Evolutionary conservation across 148 eudicot species (phyloP).

Genomic region (Simmondsia chinensis): DNA sequence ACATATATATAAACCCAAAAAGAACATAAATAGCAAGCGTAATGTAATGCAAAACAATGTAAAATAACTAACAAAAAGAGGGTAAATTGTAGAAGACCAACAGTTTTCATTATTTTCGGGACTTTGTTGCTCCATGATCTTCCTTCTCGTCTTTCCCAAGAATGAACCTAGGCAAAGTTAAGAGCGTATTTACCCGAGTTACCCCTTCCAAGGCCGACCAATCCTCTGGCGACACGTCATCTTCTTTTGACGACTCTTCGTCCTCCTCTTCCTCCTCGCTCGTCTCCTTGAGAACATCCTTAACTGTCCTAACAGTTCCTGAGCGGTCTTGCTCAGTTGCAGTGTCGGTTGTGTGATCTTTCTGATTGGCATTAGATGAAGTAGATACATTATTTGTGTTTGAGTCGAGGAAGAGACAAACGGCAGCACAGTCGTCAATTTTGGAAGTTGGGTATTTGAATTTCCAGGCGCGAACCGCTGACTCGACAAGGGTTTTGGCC

Average conservation of each 20-base stretch:
- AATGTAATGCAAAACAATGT: too few species aligned
- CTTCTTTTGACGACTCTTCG: too few species aligned
- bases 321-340: conserved; percentile 17
- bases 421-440: conserved; percentile 25
- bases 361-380: conserved; percentile 21
- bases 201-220: conserved; percentile 88
- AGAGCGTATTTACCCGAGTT: conserved; percentile 60
- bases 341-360: conserved; percentile 18
- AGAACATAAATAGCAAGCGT: too few species aligned
- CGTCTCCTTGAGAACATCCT: conserved; percentile 10
- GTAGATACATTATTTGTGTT: conserved; percentile 18
- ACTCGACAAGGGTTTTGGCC: conserved; percentile 16
- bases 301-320: conserved; percentile 22
- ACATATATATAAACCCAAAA: too few species aligned
- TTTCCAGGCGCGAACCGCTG: conserved; percentile 20
- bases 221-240: conserved; percentile 26
- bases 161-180: conserved; percentile 55
- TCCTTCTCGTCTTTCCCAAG: too few species aligned
- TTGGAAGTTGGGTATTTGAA: neutral
- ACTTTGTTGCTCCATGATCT: too few species aligned
- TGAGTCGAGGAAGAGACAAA: conserved; percentile 41
- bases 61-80: too few species aligned
- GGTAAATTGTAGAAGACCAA: too few species aligned
- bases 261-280: conserved; percentile 16
- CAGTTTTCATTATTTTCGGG: too few species aligned